Base-by-base conservation (phyloP, 2,329 filamentous ascomycete genomes). In the Aspergillus costaricaensis region DNA sequence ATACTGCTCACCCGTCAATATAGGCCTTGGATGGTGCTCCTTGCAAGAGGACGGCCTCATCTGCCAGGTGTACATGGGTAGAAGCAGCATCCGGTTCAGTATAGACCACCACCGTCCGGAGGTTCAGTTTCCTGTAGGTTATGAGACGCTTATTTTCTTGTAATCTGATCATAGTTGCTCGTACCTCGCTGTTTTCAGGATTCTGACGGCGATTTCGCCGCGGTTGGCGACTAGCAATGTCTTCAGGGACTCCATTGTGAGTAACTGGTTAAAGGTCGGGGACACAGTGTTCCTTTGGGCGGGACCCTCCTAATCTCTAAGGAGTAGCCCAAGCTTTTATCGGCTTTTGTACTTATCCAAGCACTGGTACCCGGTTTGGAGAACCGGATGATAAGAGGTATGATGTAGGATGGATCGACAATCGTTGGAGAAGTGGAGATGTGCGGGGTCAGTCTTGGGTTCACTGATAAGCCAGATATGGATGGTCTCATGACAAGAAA, bases 191-290 rank as follows among this genome's bases (percentile, higher is more conserved):
- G 83, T 81, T 67, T 73, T 80, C 67, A 81, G 79, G 58, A 85
- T 81, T 30, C 85, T 80, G 32, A 79, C 77, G 2, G 83, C 82
- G 56, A 87, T 87, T 68, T 87, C 85, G 50, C 84, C 85, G 49
- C 85, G 77, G 69, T 88, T 87, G 9, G 85, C 85, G 51, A 88
- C 79, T 12, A 88, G 72, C 17, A 87, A 65, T 12, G 77, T 83
- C 67, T 81, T 82, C 36, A 85, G 59, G n/a, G 58, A 64, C 57
- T 77, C 71, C 76, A 78, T 75, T 27, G 47, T 57, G 30, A 50
- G 23, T 32, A 12, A 32, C 4, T 21, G 47, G 15, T 17, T 7
- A 3, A 6, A 32, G 3, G 4, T 12, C 2, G 14, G 25, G 27
- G 25, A 10, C 2, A 12, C 12, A 15, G n/a, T 4, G 19, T 44